Conservation (phyloP, 2,329 filamentous ascomycete genomes). For the Arthrinium puccinioides region DNA sequence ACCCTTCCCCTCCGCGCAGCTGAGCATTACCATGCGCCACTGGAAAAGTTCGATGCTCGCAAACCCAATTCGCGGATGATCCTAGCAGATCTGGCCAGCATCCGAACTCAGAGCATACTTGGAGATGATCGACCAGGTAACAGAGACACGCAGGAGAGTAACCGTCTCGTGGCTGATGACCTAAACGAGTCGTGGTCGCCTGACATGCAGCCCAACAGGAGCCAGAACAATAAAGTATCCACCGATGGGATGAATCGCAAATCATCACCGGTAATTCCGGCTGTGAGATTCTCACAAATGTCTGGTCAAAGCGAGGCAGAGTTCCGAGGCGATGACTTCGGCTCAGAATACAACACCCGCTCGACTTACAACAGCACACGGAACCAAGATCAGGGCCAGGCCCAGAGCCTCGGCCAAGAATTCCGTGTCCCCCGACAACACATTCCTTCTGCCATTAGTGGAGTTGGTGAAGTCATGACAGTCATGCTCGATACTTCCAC, state of each 20-base stretch:
- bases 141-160: slow-evolving; percentile 18
- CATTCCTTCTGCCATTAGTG: slow-evolving; percentile 4
- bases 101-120: slow-evolving; percentile 32
- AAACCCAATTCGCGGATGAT: slow-evolving; percentile 20
- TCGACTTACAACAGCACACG: slow-evolving; percentile 32
- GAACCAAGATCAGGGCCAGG: no score
- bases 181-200: slow-evolving; percentile 30
- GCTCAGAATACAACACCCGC: slow-evolving; percentile 27
- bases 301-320: no score
- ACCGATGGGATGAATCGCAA: slow-evolving; percentile 28
- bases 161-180: slow-evolving; percentile 21
- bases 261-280: slow-evolving; percentile 44
- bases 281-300: slow-evolving; percentile 24
- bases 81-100: slow-evolving; percentile 26
- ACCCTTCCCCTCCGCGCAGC: slow-evolving; percentile 25
- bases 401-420: background rate
- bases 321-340: no score
- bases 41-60: slow-evolving; percentile 14
- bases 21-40: no score
- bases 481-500: slow-evolving; percentile 35
- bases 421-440: slow-evolving; percentile 2
- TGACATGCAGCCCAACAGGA: slow-evolving; percentile 19
- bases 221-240: no score
- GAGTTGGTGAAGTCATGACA: slow-evolving; percentile 28
- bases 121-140: slow-evolving; percentile 24